Conservation (phyloP, 345 rosid genomes). For the Acer campestre region DNA sequence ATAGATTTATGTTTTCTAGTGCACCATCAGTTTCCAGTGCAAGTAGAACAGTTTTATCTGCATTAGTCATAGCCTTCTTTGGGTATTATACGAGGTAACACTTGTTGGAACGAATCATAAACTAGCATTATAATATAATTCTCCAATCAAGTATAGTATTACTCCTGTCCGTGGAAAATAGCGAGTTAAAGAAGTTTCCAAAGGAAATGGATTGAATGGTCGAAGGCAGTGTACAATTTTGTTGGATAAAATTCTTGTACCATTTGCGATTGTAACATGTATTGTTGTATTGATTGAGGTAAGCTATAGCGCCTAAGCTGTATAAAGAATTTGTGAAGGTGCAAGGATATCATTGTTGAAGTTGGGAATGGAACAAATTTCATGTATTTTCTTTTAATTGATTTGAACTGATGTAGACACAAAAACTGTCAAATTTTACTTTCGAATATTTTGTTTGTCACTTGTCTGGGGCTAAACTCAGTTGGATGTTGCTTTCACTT, state of each 20-base stretch:
- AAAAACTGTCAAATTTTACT: neutral
- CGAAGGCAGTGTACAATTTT: constrained; percentile 3
- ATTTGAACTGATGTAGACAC: neutral
- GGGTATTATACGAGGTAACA: constrained; percentile 34
- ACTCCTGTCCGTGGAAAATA: neutral
- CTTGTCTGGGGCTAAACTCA: too few species aligned
- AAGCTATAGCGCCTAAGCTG: neutral
- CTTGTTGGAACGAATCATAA: neutral
- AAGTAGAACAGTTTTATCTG: constrained; percentile 36
- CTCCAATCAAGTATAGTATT: neutral
- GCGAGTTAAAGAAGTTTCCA: neutral
- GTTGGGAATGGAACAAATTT: neutral
- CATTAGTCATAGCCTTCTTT: constrained; percentile 32
- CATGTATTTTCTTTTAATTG: neutral
- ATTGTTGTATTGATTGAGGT: neutral
- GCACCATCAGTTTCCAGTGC: constrained; percentile 28
- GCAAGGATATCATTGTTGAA: neutral
- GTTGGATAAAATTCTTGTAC: constrained; percentile 25
- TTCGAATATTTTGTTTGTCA: too few species aligned
- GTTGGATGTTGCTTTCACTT: too few species aligned
- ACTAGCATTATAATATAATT: neutral
- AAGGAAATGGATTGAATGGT: constrained; percentile 1
- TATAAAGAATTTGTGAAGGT: neutral
- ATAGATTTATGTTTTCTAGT: constrained; percentile 63
- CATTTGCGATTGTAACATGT: constrained; percentile 10